phyloP scores from a whole-genome alignment of 352 stramenopile genomes.

The Aphanomyces astaci region DNA sequence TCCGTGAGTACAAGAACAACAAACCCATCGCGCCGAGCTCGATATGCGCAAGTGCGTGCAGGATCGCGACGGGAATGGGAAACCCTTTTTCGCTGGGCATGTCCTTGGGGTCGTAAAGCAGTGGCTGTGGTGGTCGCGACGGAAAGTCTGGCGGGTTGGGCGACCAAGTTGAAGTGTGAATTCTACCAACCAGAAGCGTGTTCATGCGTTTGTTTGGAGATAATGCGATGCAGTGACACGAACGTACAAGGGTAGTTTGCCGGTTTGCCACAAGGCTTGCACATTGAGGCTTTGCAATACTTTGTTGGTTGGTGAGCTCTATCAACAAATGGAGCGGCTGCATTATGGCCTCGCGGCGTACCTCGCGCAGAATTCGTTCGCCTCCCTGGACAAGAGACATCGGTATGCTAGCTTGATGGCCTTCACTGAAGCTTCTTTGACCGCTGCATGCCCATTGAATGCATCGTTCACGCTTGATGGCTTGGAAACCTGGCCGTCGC shows the following conservation, averaged over 20 bases:
- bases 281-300: not conserved
- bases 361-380: not conserved
- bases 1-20: not conserved
- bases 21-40: conserved; percentile 66
- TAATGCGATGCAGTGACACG: no score
- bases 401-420: no score
- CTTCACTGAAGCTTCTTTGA: not conserved
- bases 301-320: conserved; percentile 3
- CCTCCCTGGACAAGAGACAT: not conserved
- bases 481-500: not conserved
- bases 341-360: not conserved
- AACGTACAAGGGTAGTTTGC: conserved; percentile 1
- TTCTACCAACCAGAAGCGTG: not conserved
- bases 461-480: not conserved
- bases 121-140: conserved; percentile 36
- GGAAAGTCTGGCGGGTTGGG: conserved; percentile 42
- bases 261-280: not conserved
- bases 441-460: not conserved
- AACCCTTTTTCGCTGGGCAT: conserved; percentile 66
- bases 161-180: conserved; percentile 24
- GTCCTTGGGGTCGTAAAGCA: conserved; percentile 54
- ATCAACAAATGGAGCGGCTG: not conserved
- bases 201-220: not conserved
- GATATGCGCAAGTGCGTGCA: conserved; percentile 79
- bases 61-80: conserved; percentile 62